A percentile compares a stretch with the other conserved stretches of the same genome.
These are phyloP conservation scores for Massariosphaeria phaeospora DNA, from an alignment of 495 filamentous ascomycete species.

Conservation along the genomic window DNA sequence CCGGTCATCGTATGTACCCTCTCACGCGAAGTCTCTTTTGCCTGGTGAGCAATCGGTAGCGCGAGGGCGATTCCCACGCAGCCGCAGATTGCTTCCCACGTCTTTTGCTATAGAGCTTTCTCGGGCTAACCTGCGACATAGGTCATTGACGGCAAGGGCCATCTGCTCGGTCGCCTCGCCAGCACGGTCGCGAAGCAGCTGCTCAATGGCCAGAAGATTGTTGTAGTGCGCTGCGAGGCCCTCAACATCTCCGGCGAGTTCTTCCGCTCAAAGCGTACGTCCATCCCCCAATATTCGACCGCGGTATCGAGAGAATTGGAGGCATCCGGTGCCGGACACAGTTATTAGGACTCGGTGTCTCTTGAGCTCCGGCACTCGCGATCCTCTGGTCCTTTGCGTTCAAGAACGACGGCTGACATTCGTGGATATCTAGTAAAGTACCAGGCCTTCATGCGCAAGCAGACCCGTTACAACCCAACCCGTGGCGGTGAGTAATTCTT, in stretches of 20 bases:
- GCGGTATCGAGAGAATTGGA: constrained; percentile 8
- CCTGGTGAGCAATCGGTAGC: no score
- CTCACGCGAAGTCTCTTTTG: background rate
- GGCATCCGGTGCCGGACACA: background rate
- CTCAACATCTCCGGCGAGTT: constrained; percentile 99
- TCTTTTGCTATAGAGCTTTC: no score
- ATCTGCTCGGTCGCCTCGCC: constrained; percentile 97
- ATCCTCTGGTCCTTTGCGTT: background rate
- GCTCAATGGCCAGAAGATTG: constrained; percentile 98
- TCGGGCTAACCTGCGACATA: constrained; percentile 31
- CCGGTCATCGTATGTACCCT: constrained; percentile 64
- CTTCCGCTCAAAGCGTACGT: constrained; percentile 99
- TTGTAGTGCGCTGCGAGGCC: constrained; percentile 95
- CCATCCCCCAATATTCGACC: constrained; percentile 6
- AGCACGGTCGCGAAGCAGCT: constrained; percentile 99
- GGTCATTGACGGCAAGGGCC: constrained; percentile 95
- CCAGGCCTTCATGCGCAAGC: constrained; percentile 98
- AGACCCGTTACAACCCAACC: constrained; percentile 98
- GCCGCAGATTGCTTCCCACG: background rate
- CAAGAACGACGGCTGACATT: constrained; percentile 28
- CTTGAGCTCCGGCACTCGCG: no score
- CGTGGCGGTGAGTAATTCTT: constrained; percentile 68
- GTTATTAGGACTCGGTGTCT: background rate
- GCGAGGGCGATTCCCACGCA: constrained; percentile 21
- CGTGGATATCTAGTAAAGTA: constrained; percentile 80